Percentiles rank a stretch among this genome's conserved stretches.
Conservation (phyloP, 352 stramenopile species). For the Pythium aphanidermatum region DNA sequence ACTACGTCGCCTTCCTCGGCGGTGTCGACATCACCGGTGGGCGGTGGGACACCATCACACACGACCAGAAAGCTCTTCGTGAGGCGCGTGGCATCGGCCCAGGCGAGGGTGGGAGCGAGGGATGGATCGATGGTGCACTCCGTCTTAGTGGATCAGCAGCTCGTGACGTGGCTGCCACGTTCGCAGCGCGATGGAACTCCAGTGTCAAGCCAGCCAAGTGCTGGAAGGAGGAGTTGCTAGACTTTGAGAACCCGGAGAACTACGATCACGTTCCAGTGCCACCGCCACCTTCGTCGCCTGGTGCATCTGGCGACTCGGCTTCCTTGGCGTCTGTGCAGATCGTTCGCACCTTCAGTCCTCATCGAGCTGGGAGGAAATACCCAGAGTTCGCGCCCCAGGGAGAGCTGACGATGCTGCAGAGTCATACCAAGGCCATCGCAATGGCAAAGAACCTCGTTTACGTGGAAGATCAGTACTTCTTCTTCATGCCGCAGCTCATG, state of each 20-base stretch:
- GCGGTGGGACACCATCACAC: conserved; percentile 52
- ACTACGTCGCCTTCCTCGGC: conserved; percentile 42
- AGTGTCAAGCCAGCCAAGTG: conserved; percentile 25
- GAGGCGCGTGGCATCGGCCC: conserved; percentile 31
- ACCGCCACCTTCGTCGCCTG: neutral
- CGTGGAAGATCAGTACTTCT: conserved; percentile 72
- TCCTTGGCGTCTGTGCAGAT: conserved; percentile 33
- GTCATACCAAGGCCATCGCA: conserved; percentile 48
- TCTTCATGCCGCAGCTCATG: too few relatives aligned
- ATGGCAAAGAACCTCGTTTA: conserved; percentile 58
- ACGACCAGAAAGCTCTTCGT: conserved; percentile 42
- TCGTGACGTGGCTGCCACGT: conserved; percentile 57
- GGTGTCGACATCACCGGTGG: conserved; percentile 50
- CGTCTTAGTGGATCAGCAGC: conserved; percentile 38
- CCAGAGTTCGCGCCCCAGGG: conserved; percentile 38
- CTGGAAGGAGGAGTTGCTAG: conserved; percentile 37
- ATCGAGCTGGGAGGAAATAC: conserved; percentile 29
- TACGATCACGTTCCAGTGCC: conserved; percentile 3
- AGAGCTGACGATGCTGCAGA: conserved; percentile 45
- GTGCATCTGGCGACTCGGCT: conserved; percentile 12
- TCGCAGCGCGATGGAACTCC: conserved; percentile 60
- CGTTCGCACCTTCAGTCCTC: conserved; percentile 45
- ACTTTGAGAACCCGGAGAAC: conserved; percentile 45
- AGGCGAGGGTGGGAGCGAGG: conserved; percentile 29
- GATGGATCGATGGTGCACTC: conserved; percentile 55